These are phyloP conservation scores for Wallacemonas sp. DNA, from an alignment of 208 protist species.

Conservation along the genomic window DNA sequence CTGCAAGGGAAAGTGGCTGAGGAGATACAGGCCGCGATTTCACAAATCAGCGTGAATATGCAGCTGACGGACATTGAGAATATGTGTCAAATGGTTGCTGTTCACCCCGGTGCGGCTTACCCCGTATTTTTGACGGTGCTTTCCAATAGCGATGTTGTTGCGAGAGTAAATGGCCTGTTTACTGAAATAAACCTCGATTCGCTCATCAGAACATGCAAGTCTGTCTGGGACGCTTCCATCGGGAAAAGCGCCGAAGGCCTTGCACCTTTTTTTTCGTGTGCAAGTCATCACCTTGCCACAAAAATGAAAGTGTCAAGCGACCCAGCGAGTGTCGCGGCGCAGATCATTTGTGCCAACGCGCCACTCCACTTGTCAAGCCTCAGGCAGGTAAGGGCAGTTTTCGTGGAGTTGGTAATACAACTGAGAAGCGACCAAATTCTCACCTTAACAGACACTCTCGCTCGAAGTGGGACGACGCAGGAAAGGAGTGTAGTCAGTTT, in stretches of 20 bases:
- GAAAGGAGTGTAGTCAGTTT: neutral
- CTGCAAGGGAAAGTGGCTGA: conserved; percentile 23
- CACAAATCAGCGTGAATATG: neutral
- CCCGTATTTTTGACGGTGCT: neutral
- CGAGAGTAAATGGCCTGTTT: neutral
- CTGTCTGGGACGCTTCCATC: neutral
- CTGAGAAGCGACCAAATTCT: neutral
- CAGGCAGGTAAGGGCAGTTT: neutral
- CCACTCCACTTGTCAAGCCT: neutral
- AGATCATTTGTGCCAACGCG: neutral
- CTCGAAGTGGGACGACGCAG: neutral
- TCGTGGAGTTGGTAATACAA: neutral
- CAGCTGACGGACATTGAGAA: conserved; percentile 10
- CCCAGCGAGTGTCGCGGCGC: neutral
- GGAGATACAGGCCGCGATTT: conserved; percentile 15
- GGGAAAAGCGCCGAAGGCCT: conserved; percentile 7
- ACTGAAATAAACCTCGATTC: neutral
- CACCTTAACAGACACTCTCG: neutral
- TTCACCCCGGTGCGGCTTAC: neutral
- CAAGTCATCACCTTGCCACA: neutral
- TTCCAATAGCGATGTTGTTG: neutral
- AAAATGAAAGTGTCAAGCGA: neutral
- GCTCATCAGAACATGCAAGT: neutral
- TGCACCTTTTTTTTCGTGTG: conserved; percentile 3
- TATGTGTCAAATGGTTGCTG: conserved; percentile 1